Base-by-base conservation (phyloP, 177 flowering plant genomes). In the Telopea speciosissima region DNA sequence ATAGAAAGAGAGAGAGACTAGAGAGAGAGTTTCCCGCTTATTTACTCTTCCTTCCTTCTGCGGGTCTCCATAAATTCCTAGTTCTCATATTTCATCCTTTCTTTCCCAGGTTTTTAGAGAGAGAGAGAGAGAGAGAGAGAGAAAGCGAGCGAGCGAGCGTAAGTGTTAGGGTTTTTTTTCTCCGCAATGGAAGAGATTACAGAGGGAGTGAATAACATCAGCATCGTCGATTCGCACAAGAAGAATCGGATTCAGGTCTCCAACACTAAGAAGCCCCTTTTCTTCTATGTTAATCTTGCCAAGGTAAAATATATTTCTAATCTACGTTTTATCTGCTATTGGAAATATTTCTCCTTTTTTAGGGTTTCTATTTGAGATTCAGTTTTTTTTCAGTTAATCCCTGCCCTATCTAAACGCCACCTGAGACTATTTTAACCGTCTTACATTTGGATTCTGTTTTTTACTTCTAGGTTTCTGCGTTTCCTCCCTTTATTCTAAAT, bases 201-300 rank as follows among this genome's bases (percentile, higher is more conserved):
- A 19, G 86, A 80, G 62, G 85, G 79, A 56, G 87, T 88, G 33
- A 82, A 73, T 71, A 84, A 82, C 79, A 67, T 88, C 21, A 76
- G 63, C 82, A 78, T 86, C 76, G 33, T 33, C 36, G 85, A 86
- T 71, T 45, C 81, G 5, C 75, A 77, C 69, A 85, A 82, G 84
- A 88, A 81, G 76, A 88, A 88, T 44, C 79, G 89, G 24, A 88
- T 88, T 76, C 91, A 88, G 72, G 91, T 88, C 52, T 88, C 91
- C 71, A 88, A 88, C 66, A 88, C 89, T 11, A 86, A 88, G 80
- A 86, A 88, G 66, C 88, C 91, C 54, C 86, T 88, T 76, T 88
- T 88, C 84, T 86, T 86, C 83, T 88, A 88, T 71, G 89, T 88
- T 65, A 88, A 88, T 76, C 91, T 88, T 68, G 88, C 91, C 66